Evolutionary conservation across 805 yeast genomes (phyloP), one percentile per base, ranked within the genome.

Genomic region (Pichia ethanolica): DNA sequence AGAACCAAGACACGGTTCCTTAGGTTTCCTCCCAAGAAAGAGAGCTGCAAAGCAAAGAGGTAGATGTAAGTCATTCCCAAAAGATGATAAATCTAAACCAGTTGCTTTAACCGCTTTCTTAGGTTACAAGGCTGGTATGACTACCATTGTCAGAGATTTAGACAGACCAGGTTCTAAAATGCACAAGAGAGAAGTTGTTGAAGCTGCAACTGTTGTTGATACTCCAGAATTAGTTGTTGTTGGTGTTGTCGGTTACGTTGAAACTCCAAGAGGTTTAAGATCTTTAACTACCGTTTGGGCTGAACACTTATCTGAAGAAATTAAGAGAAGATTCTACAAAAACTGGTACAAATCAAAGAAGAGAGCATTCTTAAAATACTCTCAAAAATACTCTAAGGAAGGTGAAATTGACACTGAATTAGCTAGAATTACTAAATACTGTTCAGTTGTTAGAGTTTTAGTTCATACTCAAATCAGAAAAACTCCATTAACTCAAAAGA

Each of bases 311-410:
- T 86, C 96, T 70, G 99, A 93, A 74, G 99, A 93, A 79, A 83
- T 93, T 77, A 91, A 85, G 87, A 89, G 99, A 84, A 89, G 97
- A 83, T 93, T 93, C 96, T 93, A 93, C 97, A 93, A 90, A 89
- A 93, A 91, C 96, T 93, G 99, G 99, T 93, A 88, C 96, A 90
- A 90, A 85, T 85, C 97, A 66, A 93, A 93, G 91, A 93, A 93
- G 96, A 90, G 90, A 91, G 99, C 99, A 71, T 93, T 93, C 95
- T 87, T 98, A 87, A 90, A 91, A 81, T 93, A 93, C 89, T 86
- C 98, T 75, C 86, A 93, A 76, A 91, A 93, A 83, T 91, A 90
- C 86, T 86, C 97, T 66, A 81, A 83, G 73, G 89, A 89, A 71
- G 82, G 85, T 71, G 83, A 84, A 71, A 76, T 91, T 69, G 95